Percentiles rank a stretch among this genome's conserved stretches.
Conservation (phyloP, 2,329 filamentous ascomycete genomes). For the Trichoderma atrobrunneum region DNA sequence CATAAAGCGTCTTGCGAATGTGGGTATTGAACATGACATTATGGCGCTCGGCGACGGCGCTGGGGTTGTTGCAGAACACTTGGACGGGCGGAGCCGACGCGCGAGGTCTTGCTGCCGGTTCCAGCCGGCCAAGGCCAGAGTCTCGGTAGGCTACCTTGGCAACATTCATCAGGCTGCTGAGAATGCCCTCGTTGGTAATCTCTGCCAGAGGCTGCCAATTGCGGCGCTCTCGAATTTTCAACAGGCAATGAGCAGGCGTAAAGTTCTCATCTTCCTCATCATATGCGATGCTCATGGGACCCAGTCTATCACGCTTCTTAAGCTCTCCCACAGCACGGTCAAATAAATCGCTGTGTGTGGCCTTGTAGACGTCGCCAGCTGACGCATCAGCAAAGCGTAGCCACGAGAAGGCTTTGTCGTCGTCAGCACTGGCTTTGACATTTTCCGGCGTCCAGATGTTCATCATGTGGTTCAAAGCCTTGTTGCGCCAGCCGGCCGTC, state of each 20-base stretch:
- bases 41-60: slow-evolving; percentile 63
- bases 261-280: slow-evolving; percentile 62
- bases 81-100: slow-evolving; percentile 85
- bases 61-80: slow-evolving; percentile 69
- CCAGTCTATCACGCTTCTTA: slow-evolving; percentile 57
- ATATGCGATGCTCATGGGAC: slow-evolving; percentile 66
- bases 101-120: slow-evolving; percentile 74
- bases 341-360: slow-evolving; percentile 69
- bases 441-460: slow-evolving; percentile 87
- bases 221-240: slow-evolving; percentile 73
- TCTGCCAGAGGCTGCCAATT: slow-evolving; percentile 66
- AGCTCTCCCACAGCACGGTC: slow-evolving; percentile 65
- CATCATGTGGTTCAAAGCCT: slow-evolving; percentile 76
- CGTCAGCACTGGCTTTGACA: slow-evolving; percentile 60
- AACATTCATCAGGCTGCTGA: slow-evolving; percentile 77
- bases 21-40: slow-evolving; percentile 73
- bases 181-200: slow-evolving; percentile 67
- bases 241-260: slow-evolving; percentile 71
- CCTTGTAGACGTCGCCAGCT: slow-evolving; percentile 65
- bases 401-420: slow-evolving; percentile 76
- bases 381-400: slow-evolving; percentile 81
- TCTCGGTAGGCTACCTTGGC: slow-evolving; percentile 62
- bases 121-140: slow-evolving; percentile 72
- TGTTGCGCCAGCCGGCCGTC: slow-evolving; percentile 74
- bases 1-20: slow-evolving; percentile 74